These are phyloP conservation scores for Podochytrium sp. DNA, from an alignment of 192 early-diverging fungal species.

Conservation along the genomic window DNA sequence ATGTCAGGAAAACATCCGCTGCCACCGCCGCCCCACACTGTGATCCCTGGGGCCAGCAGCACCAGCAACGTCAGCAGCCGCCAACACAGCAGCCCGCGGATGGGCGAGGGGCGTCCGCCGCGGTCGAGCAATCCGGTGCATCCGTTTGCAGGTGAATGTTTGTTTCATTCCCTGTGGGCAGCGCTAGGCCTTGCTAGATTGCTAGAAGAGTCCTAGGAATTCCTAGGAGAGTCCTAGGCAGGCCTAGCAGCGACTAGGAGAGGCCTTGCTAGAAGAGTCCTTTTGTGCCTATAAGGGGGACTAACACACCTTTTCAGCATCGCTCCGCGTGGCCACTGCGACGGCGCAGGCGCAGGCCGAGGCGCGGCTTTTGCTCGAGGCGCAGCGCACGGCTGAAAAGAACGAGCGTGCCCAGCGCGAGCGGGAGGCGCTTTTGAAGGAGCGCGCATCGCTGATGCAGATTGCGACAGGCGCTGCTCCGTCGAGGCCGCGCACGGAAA, in stretches of 20 bases:
- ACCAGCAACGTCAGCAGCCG: not conserved
- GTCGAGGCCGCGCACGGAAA: not conserved
- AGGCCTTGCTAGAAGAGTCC: too few relatives aligned
- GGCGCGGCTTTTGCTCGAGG: not conserved
- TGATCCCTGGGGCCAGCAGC: not conserved
- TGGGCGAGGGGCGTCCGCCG: not conserved
- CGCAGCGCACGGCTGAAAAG: not conserved
- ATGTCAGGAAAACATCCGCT: not conserved
- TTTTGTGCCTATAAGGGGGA: too few relatives aligned
- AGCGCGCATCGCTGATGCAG: not conserved
- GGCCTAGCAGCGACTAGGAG: too few relatives aligned
- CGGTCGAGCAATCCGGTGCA: not conserved
- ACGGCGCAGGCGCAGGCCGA: not conserved
- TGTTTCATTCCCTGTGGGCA: too few relatives aligned
- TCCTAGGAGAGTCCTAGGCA: too few relatives aligned
- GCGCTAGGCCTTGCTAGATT: too few relatives aligned
- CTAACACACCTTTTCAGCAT: too few relatives aligned
- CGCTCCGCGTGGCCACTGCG: not conserved
- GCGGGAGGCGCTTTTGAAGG: not conserved
- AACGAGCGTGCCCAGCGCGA: not conserved
- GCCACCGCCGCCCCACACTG: not conserved
- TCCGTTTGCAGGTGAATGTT: not conserved
- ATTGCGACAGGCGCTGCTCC: not conserved
- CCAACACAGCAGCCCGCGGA: not conserved
- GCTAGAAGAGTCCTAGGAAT: too few relatives aligned